Evolutionary conservation across 2,329 filamentous ascomycete species (phyloP).

Genomic region (Aspergillus felis): DNA sequence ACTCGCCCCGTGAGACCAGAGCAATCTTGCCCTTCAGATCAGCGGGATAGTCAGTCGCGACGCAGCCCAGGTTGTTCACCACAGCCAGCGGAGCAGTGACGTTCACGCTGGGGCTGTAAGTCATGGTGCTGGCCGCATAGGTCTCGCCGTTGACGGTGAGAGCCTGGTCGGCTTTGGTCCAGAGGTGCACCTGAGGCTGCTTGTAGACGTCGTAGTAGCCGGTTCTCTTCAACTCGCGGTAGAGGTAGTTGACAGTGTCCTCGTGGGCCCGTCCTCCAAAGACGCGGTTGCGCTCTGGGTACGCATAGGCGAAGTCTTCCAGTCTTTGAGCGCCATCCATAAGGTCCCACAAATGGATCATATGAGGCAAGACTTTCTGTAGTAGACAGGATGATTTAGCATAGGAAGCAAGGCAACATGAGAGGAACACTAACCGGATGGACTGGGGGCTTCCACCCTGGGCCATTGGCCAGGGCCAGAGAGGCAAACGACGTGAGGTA

Average conservation of each 20-base stretch:
- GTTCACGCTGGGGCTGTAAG: constrained; percentile 55
- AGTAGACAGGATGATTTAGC: neutral
- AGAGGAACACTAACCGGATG: constrained; percentile 5
- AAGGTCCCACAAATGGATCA: constrained; percentile 55
- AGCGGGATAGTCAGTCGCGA: constrained; percentile 58
- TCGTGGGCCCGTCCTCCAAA: constrained; percentile 51
- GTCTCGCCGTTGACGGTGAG: constrained; percentile 55
- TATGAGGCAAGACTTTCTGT: constrained; percentile 16
- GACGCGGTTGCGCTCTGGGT: constrained; percentile 27
- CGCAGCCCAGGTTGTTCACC: constrained; percentile 61
- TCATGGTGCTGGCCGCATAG: constrained; percentile 54
- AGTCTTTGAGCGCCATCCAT: constrained; percentile 58
- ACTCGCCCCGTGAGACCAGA: constrained; percentile 66
- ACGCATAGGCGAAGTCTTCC: constrained; percentile 25
- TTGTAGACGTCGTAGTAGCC: constrained; percentile 38
- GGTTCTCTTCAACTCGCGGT: constrained; percentile 47
- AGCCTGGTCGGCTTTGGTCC: constrained; percentile 57
- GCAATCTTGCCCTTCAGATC: constrained; percentile 62
- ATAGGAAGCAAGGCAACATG: neutral
- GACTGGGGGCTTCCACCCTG: constrained; percentile 4
- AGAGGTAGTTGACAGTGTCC: constrained; percentile 63
- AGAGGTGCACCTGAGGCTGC: constrained; percentile 60
- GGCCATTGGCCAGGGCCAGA: constrained; percentile 5
- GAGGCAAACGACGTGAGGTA: constrained; percentile 8
- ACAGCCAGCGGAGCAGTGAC: constrained; percentile 48